Evolutionary conservation across 202 grass and related monocot species (phyloP).

Genomic region (Dendrocalamus latiflorus): DNA sequence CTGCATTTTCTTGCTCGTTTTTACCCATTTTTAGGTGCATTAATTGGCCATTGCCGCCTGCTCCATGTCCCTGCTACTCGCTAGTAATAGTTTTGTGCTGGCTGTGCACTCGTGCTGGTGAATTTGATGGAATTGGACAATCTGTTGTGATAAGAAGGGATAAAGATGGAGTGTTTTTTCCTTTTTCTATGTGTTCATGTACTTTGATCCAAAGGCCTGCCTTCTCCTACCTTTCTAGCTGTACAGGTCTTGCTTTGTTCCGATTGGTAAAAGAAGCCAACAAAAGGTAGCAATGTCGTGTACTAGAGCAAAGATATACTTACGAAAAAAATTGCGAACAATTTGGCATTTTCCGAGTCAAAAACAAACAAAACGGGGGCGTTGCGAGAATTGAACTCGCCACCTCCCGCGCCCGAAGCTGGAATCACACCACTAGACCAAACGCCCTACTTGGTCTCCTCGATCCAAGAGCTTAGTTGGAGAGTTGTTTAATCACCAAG

Average conservation of each 20-base stretch:
- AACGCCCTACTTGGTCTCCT: not conserved
- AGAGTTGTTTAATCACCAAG: slow-evolving; percentile 22
- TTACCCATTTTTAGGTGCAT: not conserved
- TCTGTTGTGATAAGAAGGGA: slow-evolving; percentile 3
- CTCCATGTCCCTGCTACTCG: not conserved
- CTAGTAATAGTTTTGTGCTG: not conserved
- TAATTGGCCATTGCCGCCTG: not conserved
- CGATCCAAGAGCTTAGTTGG: slow-evolving; percentile 11
- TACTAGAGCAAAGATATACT: not conserved
- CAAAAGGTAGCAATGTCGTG: not conserved
- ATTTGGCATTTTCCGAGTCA: not conserved
- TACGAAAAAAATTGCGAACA: not conserved
- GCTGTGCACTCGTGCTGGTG: not conserved
- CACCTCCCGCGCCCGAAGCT: slow-evolving; percentile 11
- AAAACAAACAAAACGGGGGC: not conserved
- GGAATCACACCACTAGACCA: slow-evolving; percentile 29
- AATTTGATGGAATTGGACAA: not conserved
- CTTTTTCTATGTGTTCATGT: slow-evolving; percentile 2
- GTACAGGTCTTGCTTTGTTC: slow-evolving; percentile 18
- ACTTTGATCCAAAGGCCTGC: slow-evolving; percentile 27
- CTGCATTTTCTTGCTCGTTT: not conserved
- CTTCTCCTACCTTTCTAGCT: slow-evolving; percentile 18
- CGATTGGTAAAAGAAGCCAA: slow-evolving; percentile 24
- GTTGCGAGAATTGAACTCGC: slow-evolving; percentile 13
- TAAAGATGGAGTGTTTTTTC: not conserved